Conservation (phyloP, 2,329 filamentous ascomycete genomes). For the Ophiocordyceps unilateralis region DNA sequence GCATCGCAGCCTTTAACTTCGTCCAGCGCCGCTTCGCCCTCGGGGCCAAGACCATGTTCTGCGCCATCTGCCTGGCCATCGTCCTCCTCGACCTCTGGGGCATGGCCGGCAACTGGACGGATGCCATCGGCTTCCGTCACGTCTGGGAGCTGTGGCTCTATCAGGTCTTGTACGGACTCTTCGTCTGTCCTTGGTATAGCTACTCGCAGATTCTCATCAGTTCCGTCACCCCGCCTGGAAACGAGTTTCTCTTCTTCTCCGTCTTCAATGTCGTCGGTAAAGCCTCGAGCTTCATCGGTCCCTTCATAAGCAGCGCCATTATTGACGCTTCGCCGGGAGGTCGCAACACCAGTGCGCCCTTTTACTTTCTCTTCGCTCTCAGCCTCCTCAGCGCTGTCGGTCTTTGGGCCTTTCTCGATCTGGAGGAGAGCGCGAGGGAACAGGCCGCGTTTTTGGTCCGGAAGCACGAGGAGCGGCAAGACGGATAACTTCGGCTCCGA, state of each 20-base stretch:
- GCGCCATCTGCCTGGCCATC: conserved; percentile 42
- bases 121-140: conserved; percentile 25
- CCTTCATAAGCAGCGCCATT: conserved; percentile 50
- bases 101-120: conserved; percentile 28
- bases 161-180: conserved; percentile 42
- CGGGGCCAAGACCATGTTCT: conserved; percentile 52
- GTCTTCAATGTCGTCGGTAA: conserved; percentile 54
- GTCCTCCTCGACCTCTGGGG: conserved; percentile 37
- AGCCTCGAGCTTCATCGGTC: conserved; percentile 50
- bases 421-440: conserved; percentile 41
- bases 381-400: conserved; percentile 36
- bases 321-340: conserved; percentile 49
- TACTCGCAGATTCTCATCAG: conserved; percentile 57
- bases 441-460: conserved; percentile 23
- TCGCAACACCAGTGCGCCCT: conserved; percentile 42
- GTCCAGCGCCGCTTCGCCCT: conserved; percentile 42
- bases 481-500: too few relatives aligned
- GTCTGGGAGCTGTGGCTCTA: conserved; percentile 28
- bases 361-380: conserved; percentile 47
- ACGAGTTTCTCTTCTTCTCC: conserved; percentile 55
- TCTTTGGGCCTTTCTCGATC: conserved; percentile 37
- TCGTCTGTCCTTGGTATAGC: conserved; percentile 54
- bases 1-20: conserved; percentile 44
- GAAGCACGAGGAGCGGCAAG: not conserved
- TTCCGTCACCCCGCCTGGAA: conserved; percentile 49